phyloP scores from a whole-genome alignment of 116 monocot genomes.

The Iris pallida region DNA sequence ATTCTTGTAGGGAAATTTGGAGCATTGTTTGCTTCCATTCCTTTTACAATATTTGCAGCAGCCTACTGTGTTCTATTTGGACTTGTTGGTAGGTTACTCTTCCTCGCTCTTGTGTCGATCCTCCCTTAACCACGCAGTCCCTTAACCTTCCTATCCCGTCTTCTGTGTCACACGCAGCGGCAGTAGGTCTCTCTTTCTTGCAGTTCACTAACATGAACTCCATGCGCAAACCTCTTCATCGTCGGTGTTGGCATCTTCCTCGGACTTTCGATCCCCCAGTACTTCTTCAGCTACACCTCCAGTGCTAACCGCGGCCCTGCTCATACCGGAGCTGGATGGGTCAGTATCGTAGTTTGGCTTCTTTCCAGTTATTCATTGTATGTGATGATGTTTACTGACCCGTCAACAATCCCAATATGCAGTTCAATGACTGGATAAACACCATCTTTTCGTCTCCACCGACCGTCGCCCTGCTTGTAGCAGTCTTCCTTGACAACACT shows the following conservation, averaged over 20 bases:
- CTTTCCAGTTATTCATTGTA: background rate
- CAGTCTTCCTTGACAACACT: constrained; percentile 82
- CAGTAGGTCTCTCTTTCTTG: constrained; percentile 90
- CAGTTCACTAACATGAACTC: constrained; percentile 99
- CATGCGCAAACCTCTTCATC: constrained; percentile 87
- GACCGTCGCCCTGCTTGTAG: constrained; percentile 64
- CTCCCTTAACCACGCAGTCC: background rate
- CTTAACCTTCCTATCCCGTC: background rate
- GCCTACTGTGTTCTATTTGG: constrained; percentile 87
- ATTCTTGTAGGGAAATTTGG: constrained; percentile 75
- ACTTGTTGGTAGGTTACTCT: constrained; percentile 56
- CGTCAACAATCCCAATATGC: constrained; percentile 4
- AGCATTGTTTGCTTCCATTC: constrained; percentile 95
- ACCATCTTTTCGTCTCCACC: constrained; percentile 83
- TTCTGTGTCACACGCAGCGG: constrained; percentile 47
- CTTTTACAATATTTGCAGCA: constrained; percentile 92
- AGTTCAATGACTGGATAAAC: constrained; percentile 90
- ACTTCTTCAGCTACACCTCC: constrained; percentile 66
- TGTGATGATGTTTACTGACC: background rate
- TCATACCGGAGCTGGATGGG: constrained; percentile 84
- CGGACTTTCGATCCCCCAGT: constrained; percentile 82
- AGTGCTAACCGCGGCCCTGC: constrained; percentile 64
- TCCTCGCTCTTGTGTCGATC: background rate
- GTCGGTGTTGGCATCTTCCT: constrained; percentile 79
- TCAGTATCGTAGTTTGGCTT: constrained; percentile 4